phyloP scores from a whole-genome alignment of 306 rosid genomes.

The Medicago ruthenica region DNA sequence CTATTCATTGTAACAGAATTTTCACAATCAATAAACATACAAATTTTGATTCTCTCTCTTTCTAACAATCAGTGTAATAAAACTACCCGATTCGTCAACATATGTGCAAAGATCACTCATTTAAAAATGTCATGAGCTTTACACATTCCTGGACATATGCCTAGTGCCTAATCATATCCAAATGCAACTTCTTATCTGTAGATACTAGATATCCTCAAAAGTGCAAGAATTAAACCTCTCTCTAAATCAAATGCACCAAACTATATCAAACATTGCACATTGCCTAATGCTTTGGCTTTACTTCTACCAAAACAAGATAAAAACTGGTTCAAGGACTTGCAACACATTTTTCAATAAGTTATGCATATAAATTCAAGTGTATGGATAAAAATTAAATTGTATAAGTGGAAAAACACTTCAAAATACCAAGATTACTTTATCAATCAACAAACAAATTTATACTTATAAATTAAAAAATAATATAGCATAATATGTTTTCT shows the following conservation, averaged over 20 bases:
- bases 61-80: neutral
- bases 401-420: too few species aligned
- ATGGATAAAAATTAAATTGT: too few species aligned
- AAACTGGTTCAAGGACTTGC: neutral
- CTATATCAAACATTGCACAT: conserved; percentile 10
- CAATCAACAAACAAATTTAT: too few species aligned
- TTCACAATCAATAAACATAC: too few species aligned
- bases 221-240: neutral
- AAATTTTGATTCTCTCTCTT: too few species aligned
- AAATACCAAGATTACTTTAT: too few species aligned
- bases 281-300: conserved; percentile 1
- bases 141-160: neutral
- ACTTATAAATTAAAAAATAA: too few species aligned
- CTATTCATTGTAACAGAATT: too few species aligned
- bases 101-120: neutral
- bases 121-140: neutral
- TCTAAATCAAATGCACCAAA: neutral
- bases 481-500: too few species aligned
- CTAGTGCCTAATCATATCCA: neutral
- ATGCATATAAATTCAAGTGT: too few species aligned
- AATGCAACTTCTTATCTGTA: neutral
- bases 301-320: neutral
- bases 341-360: neutral
- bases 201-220: neutral
- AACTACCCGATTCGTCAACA: conserved; percentile 1